A percentile compares a stretch with the other conserved stretches of the same genome.
Conservation (phyloP, 1,139 yeast genomes). For the Kluyveromyces sp. region DNA sequence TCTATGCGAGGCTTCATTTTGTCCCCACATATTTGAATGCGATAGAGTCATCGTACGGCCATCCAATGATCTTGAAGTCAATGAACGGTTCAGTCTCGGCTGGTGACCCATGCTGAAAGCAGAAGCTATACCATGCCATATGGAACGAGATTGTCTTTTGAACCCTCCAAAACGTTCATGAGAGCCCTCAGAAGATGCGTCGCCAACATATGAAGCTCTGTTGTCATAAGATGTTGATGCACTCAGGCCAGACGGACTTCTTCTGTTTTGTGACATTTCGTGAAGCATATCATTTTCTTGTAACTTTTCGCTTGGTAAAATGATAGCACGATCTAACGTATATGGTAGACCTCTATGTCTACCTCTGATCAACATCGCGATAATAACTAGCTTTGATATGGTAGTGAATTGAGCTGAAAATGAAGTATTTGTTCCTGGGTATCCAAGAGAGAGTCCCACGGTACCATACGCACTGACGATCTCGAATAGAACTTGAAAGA, state of each 20-base stretch:
- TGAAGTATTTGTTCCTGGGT: slow-evolving; percentile 57
- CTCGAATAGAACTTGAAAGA: slow-evolving; percentile 75
- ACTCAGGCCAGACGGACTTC: slow-evolving; percentile 2
- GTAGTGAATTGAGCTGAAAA: slow-evolving; percentile 64
- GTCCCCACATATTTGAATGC: too few relatives aligned
- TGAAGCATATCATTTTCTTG: slow-evolving; percentile 60
- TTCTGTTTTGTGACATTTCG: slow-evolving; percentile 33
- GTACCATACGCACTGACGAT: slow-evolving; percentile 94
- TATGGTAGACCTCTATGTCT: slow-evolving; percentile 96
- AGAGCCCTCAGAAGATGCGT: not conserved
- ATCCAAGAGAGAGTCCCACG: slow-evolving; percentile 86
- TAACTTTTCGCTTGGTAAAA: slow-evolving; percentile 70
- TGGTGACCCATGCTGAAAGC: slow-evolving; percentile 5
- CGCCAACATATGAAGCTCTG: not conserved
- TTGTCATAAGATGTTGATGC: not conserved
- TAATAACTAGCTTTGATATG: slow-evolving; percentile 73
- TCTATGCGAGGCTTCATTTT: too few relatives aligned
- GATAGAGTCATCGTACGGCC: not conserved
- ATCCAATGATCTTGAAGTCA: slow-evolving; percentile 1
- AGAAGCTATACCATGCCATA: slow-evolving; percentile 1
- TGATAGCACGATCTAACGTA: slow-evolving; percentile 86
- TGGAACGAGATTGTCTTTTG: not conserved
- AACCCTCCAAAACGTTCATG: not conserved
- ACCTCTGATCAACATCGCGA: slow-evolving; percentile 89
- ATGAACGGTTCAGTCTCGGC: not conserved